A percentile compares a stretch with the other conserved stretches of the same genome.
Conservation (phyloP, 1,139 yeast genomes). For the Saccharomyces hybrid region DNA sequence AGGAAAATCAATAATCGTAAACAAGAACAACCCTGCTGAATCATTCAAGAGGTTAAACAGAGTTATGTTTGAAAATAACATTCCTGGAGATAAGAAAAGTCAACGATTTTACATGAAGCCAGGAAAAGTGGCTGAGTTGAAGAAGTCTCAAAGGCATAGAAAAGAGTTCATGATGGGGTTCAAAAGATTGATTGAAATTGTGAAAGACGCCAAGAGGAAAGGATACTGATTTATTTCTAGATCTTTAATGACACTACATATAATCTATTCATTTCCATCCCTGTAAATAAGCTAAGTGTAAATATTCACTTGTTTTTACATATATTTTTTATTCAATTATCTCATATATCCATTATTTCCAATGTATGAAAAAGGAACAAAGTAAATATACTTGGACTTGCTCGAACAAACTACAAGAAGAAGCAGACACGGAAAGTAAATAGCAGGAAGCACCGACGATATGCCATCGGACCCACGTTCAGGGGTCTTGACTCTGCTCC, state of each 20-base stretch:
- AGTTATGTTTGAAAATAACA: constrained; percentile 33
- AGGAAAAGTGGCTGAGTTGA: constrained; percentile 39
- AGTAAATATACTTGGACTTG: neutral
- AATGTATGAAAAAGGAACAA: neutral
- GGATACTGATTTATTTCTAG: constrained; percentile 35
- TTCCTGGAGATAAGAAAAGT: constrained; percentile 33
- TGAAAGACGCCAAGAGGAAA: constrained; percentile 46
- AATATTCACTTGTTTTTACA: neutral
- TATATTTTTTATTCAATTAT: neutral
- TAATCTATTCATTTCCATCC: neutral
- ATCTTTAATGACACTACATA: neutral
- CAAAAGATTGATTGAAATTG: constrained; percentile 39
- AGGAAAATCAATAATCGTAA: neutral
- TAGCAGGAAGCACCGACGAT: neutral
- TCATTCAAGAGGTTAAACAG: constrained; percentile 34
- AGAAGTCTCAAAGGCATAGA: constrained; percentile 40
- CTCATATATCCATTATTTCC: neutral
- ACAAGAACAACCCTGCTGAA: constrained; percentile 18
- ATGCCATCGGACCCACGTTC: constrained; percentile 24
- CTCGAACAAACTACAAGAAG: neutral
- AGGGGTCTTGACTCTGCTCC: constrained; percentile 47
- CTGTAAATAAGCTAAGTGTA: neutral
- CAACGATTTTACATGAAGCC: constrained; percentile 45
- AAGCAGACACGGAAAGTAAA: neutral
- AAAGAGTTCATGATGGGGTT: constrained; percentile 42